These are phyloP conservation scores for Paraphaeosphaeria sporulosa DNA, from an alignment of 2,329 filamentous ascomycete species.

Conservation along the genomic window DNA sequence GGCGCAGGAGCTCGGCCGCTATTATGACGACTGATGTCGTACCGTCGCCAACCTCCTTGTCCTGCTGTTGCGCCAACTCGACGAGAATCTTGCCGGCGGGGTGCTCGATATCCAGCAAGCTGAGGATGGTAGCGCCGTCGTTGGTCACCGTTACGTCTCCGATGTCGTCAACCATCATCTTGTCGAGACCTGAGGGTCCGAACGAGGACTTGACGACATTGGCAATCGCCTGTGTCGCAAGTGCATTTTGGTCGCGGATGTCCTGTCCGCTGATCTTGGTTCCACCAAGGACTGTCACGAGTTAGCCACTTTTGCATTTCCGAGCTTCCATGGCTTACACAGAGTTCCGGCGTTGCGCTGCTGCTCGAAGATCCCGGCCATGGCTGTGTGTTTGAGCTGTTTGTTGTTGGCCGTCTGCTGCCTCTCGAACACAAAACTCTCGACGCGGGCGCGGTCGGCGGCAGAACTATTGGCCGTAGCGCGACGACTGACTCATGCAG, in stretches of 20 bases:
- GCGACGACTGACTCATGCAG: slow-evolving; percentile 30
- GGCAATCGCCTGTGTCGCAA: slow-evolving; percentile 94
- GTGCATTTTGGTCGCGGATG: slow-evolving; percentile 96
- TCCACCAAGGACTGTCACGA: slow-evolving; percentile 78
- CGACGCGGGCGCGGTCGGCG: slow-evolving; percentile 32
- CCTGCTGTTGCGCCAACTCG: slow-evolving; percentile 96
- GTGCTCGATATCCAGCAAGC: slow-evolving; percentile 94
- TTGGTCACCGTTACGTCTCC: slow-evolving; percentile 99
- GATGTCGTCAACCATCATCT: slow-evolving; percentile 99
- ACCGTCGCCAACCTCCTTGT: slow-evolving; percentile 98
- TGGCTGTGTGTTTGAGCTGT: slow-evolving; percentile 54
- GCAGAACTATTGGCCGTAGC: slow-evolving; percentile 12
- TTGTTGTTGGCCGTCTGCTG: slow-evolving; percentile 37
- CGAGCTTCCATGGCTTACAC: slow-evolving; percentile 61
- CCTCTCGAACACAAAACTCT: slow-evolving; percentile 41
- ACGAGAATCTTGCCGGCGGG: slow-evolving; percentile 98
- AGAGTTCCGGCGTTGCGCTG: slow-evolving; percentile 90
- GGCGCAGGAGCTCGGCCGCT: slow-evolving; percentile 89
- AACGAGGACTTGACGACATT: slow-evolving; percentile 99
- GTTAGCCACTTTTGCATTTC: slow-evolving; percentile 30
- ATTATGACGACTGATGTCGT: slow-evolving; percentile 98
- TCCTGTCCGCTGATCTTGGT: slow-evolving; percentile 97
- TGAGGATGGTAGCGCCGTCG: slow-evolving; percentile 96
- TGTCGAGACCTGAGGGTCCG: slow-evolving; percentile 94
- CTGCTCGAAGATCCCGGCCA: slow-evolving; percentile 97